A percentile compares a stretch with the other conserved stretches of the same genome.
These are phyloP conservation scores for Trichoderma sp. DNA, from an alignment of 2,329 filamentous ascomycete species.

Conservation along the genomic window DNA sequence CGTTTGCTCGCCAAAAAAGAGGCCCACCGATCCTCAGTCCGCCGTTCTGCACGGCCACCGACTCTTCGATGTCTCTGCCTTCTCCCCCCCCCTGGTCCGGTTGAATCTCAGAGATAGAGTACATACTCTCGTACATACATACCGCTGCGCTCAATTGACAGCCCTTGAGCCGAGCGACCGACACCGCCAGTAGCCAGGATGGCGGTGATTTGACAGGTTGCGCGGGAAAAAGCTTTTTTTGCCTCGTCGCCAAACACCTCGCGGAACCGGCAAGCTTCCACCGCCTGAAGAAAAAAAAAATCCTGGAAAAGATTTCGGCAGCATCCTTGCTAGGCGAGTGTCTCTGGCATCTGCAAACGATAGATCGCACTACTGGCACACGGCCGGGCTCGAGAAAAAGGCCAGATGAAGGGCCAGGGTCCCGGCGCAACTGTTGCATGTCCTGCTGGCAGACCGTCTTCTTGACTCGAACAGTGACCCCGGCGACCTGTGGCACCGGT, in stretches of 20 bases:
- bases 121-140: not conserved
- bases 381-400: slow-evolving; percentile 1
- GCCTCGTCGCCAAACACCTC: slow-evolving; percentile 16
- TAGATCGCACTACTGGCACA: slow-evolving; percentile 15
- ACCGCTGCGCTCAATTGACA: not conserved
- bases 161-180: slow-evolving; percentile 4
- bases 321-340: slow-evolving; percentile 19
- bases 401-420: not conserved
- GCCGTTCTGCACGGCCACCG: slow-evolving; percentile 14
- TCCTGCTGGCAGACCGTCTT: not conserved
- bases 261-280: slow-evolving; percentile 23
- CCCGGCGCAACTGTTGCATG: not conserved
- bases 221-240: slow-evolving; percentile 17
- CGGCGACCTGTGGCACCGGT: slow-evolving; percentile 11
- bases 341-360: slow-evolving; percentile 17
- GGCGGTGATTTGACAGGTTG: slow-evolving; percentile 8
- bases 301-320: slow-evolving; percentile 20
- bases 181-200: slow-evolving; percentile 19
- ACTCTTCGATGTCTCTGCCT: slow-evolving; percentile 1
- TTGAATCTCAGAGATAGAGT: not conserved
- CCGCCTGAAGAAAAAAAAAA: no score
- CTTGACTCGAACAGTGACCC: slow-evolving; percentile 10
- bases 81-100: not conserved
- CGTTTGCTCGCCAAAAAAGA: not conserved
- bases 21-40: slow-evolving; percentile 6